Evolutionary conservation across 2,329 filamentous ascomycete genomes (phyloP).

Genomic region (Tolypocladium tundrense): DNA sequence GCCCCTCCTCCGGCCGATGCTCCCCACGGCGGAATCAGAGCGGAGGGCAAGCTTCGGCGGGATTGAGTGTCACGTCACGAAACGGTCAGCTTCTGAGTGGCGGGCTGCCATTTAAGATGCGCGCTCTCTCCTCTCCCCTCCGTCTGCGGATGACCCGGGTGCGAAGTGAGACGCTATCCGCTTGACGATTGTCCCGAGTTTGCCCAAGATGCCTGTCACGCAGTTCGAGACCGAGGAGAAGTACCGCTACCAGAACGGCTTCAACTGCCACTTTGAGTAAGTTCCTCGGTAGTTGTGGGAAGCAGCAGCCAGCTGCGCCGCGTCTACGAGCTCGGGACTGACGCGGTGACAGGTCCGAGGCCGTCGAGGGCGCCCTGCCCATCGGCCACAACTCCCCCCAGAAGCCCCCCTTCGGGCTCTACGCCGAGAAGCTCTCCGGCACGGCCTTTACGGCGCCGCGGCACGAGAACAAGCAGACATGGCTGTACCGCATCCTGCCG

Average conservation of each 20-base stretch:
- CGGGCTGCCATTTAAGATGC: neutral
- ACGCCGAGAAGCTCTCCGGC: conserved; percentile 69
- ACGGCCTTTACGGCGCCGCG: conserved; percentile 59
- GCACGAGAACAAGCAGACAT: conserved; percentile 58
- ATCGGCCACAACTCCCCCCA: conserved; percentile 73
- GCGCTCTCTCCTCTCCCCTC: neutral
- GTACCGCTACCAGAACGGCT: conserved; percentile 72
- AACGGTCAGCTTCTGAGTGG: neutral
- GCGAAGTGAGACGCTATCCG: neutral
- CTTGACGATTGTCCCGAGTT: neutral
- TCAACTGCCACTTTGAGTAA: conserved; percentile 68
- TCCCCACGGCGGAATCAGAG: conserved; percentile 12
- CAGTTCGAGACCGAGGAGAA: conserved; percentile 38
- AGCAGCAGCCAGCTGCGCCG: neutral
- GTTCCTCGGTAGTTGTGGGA: conserved; percentile 13
- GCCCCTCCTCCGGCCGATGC: conserved; percentile 6
- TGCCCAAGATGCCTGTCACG: conserved; percentile 37
- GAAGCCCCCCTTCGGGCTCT: conserved; percentile 67
- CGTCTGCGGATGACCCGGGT: neutral
- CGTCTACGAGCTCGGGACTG: neutral
- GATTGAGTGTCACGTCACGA: neutral
- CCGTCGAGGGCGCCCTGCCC: conserved; percentile 67
- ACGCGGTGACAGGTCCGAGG: conserved; percentile 52
- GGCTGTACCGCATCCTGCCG: conserved; percentile 61
- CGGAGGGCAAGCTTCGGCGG: neutral